phyloP scores from a whole-genome alignment of 1,139 yeast genomes.

The Suhomyces bokatorum region DNA sequence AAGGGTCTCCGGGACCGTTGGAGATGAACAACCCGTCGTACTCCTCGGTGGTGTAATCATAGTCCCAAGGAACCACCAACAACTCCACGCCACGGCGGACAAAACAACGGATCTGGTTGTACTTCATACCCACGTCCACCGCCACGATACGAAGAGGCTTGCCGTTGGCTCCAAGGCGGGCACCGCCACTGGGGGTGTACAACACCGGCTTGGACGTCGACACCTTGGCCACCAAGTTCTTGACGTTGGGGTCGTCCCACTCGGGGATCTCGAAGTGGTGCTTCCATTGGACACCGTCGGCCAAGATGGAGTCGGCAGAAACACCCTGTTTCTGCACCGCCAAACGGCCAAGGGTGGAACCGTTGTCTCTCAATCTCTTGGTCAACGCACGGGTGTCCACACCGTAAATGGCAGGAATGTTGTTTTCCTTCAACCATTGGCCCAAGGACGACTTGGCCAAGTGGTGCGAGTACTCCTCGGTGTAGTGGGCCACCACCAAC shows the following conservation, averaged over 20 bases:
- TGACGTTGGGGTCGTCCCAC: slow-evolving; percentile 90
- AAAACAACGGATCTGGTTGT: slow-evolving; percentile 95
- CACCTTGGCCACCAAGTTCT: slow-evolving; percentile 90
- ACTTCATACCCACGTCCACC: slow-evolving; percentile 97
- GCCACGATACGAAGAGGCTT: slow-evolving; percentile 81
- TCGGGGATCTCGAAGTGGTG: slow-evolving; percentile 72
- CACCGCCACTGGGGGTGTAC: slow-evolving; percentile 58
- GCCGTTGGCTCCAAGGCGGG: slow-evolving; percentile 64
- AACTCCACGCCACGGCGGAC: slow-evolving; percentile 95
- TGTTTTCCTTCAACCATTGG: slow-evolving; percentile 88
- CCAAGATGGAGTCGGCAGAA: slow-evolving; percentile 39
- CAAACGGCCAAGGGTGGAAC: slow-evolving; percentile 89
- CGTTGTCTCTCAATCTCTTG: slow-evolving; percentile 86
- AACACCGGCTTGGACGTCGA: slow-evolving; percentile 74
- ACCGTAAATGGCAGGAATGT: slow-evolving; percentile 95
- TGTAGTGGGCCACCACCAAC: slow-evolving; percentile 93
- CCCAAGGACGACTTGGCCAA: slow-evolving; percentile 92
- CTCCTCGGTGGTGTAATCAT: slow-evolving; percentile 73
- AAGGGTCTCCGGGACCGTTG: slow-evolving; percentile 99
- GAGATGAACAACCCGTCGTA: slow-evolving; percentile 96
- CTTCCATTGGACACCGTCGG: slow-evolving; percentile 50
- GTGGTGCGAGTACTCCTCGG: slow-evolving; percentile 93
- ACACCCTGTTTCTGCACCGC: slow-evolving; percentile 56
- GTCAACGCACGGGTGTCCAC: slow-evolving; percentile 96
- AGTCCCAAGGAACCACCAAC: slow-evolving; percentile 94